Conservation (phyloP, 192 early-diverging fungal genomes). For the Coemansia interrupta region DNA sequence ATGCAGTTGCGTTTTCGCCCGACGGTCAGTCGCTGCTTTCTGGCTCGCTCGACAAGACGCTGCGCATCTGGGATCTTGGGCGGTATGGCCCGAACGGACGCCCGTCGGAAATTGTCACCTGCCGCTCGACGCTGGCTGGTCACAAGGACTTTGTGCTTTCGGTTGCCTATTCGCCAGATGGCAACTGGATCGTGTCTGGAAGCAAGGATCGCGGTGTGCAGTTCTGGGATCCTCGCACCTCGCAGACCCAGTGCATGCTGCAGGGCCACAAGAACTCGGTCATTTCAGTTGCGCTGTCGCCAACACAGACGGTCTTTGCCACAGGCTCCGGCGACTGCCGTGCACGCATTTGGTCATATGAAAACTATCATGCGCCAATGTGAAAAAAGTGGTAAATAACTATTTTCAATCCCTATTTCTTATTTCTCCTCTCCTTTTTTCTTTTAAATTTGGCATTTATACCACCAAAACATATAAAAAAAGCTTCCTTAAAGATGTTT, state of each 20-base stretch:
- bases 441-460: not conserved
- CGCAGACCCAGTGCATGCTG: constrained; percentile 75
- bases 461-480: not conserved
- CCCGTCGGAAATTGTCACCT: constrained; percentile 28
- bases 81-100: constrained; percentile 28
- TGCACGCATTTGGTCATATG: constrained; percentile 89
- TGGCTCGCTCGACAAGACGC: constrained; percentile 86
- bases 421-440: not conserved
- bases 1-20: constrained; percentile 90
- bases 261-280: constrained; percentile 97
- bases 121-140: constrained; percentile 53
- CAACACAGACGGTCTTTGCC: constrained; percentile 81
- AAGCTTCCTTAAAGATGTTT: not conserved
- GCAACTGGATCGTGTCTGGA: constrained; percentile 87
- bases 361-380: constrained; percentile 26
- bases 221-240: constrained; percentile 84
- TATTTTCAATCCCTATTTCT: not conserved
- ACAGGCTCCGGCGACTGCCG: constrained; percentile 93
- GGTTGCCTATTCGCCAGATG: constrained; percentile 79
- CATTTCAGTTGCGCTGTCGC: constrained; percentile 84
- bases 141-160: constrained; percentile 96
- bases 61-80: constrained; percentile 88
- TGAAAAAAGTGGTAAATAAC: not conserved
- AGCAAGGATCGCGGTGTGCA: constrained; percentile 91
- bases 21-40: constrained; percentile 88